These are phyloP conservation scores for Petunia axillaris DNA, from an alignment of 257 asterid species.

Conservation along the genomic window DNA sequence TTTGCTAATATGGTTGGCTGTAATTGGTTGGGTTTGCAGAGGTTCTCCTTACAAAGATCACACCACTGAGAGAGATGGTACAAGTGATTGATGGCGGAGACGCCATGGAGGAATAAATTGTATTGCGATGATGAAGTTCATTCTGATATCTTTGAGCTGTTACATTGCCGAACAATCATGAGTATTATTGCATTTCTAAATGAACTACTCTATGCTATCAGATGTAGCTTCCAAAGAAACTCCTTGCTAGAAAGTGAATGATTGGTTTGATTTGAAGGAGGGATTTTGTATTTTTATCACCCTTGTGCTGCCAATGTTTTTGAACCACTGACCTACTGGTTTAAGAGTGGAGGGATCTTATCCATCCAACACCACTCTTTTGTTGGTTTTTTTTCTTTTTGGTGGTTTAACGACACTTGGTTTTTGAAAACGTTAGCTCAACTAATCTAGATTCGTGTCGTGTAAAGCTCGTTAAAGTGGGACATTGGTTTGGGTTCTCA, in stretches of 20 bases:
- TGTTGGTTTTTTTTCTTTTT: too few species aligned
- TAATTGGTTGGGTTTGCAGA: constrained; percentile 47
- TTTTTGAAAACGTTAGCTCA: too few species aligned
- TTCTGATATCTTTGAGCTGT: neutral
- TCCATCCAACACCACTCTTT: too few species aligned
- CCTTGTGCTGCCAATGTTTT: neutral
- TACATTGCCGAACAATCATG: neutral
- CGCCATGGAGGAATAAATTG: constrained; percentile 58
- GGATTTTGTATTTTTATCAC: neutral
- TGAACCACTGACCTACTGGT: too few species aligned
- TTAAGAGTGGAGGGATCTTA: too few species aligned
- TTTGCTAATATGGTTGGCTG: neutral
- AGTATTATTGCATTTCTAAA: neutral
- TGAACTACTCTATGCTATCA: neutral
- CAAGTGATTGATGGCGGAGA: constrained; percentile 77
- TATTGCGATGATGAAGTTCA: neutral
- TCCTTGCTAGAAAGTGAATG: constrained; percentile 9
- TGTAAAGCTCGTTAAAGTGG: too few species aligned
- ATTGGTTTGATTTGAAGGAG: neutral
- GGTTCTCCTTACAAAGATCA: constrained; percentile 75
- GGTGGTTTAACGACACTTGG: too few species aligned
- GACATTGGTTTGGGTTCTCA: too few species aligned
- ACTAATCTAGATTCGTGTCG: too few species aligned
- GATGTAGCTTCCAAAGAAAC: neutral
- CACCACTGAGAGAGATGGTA: constrained; percentile 69